Evolutionary conservation across 1,284 basidiomycete genomes (phyloP).

Genomic region (Vanrija humicola): DNA sequence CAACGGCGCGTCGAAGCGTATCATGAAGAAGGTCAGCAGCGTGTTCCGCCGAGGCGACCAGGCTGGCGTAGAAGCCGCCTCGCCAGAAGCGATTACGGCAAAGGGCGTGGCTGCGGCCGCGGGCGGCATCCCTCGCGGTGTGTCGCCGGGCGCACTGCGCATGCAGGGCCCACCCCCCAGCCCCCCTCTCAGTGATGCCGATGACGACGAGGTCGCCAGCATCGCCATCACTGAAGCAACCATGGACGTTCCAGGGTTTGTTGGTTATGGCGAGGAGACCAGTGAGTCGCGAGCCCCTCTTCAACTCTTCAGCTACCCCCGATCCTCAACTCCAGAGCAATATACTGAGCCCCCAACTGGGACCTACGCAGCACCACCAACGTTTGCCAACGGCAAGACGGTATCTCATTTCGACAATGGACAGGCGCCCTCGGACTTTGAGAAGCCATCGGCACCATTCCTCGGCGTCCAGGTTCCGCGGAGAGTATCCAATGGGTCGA

Average conservation of each 20-base stretch:
- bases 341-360: background rate
- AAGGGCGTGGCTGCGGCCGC: background rate
- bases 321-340: background rate
- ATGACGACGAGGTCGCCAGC: conserved; percentile 8
- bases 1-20: background rate
- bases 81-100: background rate
- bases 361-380: background rate
- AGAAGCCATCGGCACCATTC: conserved; percentile 4
- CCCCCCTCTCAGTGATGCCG: conserved; percentile 39
- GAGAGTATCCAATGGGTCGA: conserved; percentile 23
- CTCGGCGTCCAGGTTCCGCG: conserved; percentile 8
- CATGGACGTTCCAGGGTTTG: background rate
- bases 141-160: conserved; percentile 1
- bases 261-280: background rate
- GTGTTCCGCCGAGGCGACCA: conserved; percentile 26
- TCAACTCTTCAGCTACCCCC: background rate
- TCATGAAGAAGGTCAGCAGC: conserved; percentile 34
- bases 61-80: background rate
- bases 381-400: background rate
- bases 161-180: conserved; percentile 46
- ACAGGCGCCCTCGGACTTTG: too few relatives aligned
- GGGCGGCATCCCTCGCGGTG: background rate
- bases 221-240: conserved; percentile 11
- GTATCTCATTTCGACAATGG: background rate
- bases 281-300: too few relatives aligned